These are phyloP conservation scores for Tetrahymena borealis DNA, from an alignment of 73 alveolate genomes.

Conservation along the genomic window DNA sequence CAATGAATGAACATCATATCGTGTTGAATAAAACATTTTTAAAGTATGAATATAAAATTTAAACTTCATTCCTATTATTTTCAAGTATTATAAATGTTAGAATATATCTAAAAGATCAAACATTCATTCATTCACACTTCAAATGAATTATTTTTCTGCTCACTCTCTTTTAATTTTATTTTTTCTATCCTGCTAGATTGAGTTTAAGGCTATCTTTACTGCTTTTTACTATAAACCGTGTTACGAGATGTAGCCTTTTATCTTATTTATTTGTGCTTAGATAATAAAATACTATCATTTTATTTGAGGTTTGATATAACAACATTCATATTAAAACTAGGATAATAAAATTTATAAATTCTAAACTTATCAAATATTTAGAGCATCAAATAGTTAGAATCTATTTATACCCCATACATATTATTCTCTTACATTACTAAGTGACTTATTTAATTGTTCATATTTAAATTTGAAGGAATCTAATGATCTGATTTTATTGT, in stretches of 20 bases:
- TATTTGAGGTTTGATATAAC: neutral
- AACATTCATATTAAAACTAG: neutral
- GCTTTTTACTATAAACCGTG: neutral
- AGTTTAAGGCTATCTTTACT: too few relatives aligned
- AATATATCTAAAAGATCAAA: too few relatives aligned
- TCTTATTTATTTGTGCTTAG: too few relatives aligned
- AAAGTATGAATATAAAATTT: too few relatives aligned
- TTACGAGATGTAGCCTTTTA: neutral
- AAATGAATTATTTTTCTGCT: too few relatives aligned
- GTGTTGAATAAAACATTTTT: too few relatives aligned
- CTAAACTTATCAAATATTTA: neutral
- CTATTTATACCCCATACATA: neutral
- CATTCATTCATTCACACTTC: too few relatives aligned
- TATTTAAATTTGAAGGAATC: neutral
- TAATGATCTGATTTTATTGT: neutral
- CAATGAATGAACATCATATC: too few relatives aligned
- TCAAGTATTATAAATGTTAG: too few relatives aligned
- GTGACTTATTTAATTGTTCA: neutral
- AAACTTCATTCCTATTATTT: too few relatives aligned
- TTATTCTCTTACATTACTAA: neutral
- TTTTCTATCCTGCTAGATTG: too few relatives aligned
- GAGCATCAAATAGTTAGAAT: neutral
- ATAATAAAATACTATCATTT: neutral
- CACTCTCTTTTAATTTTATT: too few relatives aligned
- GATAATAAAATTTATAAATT: neutral